These are phyloP conservation scores for Boletus insuetus DNA, from an alignment of 768 basidiomycete species.

Conservation along the genomic window DNA sequence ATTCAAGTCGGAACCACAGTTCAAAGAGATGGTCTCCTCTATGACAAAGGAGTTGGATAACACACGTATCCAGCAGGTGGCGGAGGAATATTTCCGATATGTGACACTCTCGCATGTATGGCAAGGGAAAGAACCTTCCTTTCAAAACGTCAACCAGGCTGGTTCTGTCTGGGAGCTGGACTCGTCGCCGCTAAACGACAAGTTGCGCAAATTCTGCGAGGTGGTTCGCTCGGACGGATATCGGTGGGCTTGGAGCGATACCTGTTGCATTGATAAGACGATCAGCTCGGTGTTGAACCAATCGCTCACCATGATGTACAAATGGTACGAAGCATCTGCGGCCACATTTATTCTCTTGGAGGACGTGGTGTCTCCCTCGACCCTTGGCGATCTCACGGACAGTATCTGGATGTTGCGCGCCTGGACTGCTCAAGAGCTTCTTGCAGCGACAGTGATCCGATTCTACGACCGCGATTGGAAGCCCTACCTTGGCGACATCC, in stretches of 20 bases:
- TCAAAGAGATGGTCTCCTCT: too few species aligned
- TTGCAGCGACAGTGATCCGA: constrained; percentile 3
- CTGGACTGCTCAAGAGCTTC: constrained; percentile 18
- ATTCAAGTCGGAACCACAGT: too few species aligned
- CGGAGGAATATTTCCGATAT: too few species aligned
- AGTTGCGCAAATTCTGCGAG: constrained; percentile 9
- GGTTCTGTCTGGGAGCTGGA: constrained; percentile 6
- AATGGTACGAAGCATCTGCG: constrained; percentile 10
- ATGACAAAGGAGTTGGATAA: too few species aligned
- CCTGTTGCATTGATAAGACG: constrained; percentile 14
- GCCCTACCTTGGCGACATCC: constrained; percentile 4
- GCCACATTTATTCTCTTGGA: constrained; percentile 1
- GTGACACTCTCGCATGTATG: too few species aligned
- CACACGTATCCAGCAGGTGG: too few species aligned
- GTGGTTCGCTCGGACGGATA: constrained; percentile 2
- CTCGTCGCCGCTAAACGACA: background rate
- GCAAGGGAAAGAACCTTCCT: too few species aligned
- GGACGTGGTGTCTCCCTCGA: background rate
- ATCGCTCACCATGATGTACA: constrained; percentile 14
- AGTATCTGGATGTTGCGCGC: constrained; percentile 11
- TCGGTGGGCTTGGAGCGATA: constrained; percentile 16
- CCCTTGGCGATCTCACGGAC: background rate
- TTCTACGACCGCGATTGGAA: constrained; percentile 11
- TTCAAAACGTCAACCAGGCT: too few species aligned
- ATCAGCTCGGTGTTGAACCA: background rate